These are phyloP conservation scores for Rhynchospora pubera DNA, from an alignment of 176 grass and related monocot genomes.

Conservation along the genomic window DNA sequence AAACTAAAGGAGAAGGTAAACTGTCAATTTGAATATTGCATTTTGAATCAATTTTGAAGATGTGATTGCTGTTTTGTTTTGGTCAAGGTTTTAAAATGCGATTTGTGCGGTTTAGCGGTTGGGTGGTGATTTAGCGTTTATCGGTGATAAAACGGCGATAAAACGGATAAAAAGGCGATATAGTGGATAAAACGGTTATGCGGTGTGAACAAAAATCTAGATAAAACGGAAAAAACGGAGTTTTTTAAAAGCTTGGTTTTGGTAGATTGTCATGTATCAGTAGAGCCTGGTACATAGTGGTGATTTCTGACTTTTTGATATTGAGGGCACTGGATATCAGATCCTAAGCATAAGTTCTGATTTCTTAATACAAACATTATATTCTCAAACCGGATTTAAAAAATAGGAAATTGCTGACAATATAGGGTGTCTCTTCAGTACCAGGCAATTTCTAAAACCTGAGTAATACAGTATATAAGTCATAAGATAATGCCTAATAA, in stretches of 20 bases:
- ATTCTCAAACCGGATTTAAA: background rate
- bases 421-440: background rate
- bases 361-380: background rate
- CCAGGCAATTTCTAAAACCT: background rate
- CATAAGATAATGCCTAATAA: background rate
- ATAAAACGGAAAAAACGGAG: no score
- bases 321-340: background rate
- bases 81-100: no score
- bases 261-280: background rate
- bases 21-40: background rate
- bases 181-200: no score
- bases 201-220: no score
- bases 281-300: background rate
- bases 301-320: background rate
- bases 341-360: background rate
- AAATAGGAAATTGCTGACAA: background rate
- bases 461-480: background rate
- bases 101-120: no score
- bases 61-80: background rate
- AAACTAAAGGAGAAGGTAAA: constrained; percentile 24
- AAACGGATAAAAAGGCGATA: no score
- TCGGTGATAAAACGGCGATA: no score
- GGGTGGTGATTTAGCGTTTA: no score
- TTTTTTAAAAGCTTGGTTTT: no score
- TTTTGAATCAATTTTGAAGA: background rate